phyloP scores from a whole-genome alignment of 768 basidiomycete genomes.

The Macrolepiota fuliginosa region DNA sequence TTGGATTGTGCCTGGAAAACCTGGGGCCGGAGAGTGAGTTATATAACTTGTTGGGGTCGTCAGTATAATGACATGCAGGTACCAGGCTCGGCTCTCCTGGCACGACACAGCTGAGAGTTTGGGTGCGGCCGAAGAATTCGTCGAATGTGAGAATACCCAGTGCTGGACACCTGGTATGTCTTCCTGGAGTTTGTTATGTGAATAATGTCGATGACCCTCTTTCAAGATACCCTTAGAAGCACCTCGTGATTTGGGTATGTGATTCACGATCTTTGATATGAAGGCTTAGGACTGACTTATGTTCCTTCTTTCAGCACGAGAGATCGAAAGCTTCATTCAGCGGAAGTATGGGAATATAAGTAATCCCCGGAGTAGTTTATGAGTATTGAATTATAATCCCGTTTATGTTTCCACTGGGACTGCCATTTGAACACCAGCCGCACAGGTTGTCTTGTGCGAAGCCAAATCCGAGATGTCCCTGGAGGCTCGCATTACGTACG shows the following conservation, averaged over 20 bases:
- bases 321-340: slow-evolving; percentile 8
- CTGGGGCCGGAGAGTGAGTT: slow-evolving; percentile 29
- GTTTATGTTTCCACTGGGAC: no score
- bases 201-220: not conserved
- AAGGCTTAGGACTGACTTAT: slow-evolving; percentile 2
- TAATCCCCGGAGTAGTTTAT: not conserved
- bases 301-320: slow-evolving; percentile 11
- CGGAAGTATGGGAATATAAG: not conserved
- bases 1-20: slow-evolving; percentile 54
- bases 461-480: no score
- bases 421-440: no score
- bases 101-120: slow-evolving; percentile 35
- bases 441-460: no score
- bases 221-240: slow-evolving; percentile 40
- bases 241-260: slow-evolving; percentile 28
- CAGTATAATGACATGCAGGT: slow-evolving; percentile 14
- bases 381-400: not conserved
- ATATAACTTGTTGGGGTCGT: slow-evolving; percentile 15
- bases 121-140: slow-evolving; percentile 40
- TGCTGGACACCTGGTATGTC: slow-evolving; percentile 44
- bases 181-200: not conserved
- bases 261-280: not conserved
- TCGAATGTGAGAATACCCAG: slow-evolving; percentile 36
- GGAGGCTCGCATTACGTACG: no score
- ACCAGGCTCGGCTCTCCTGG: slow-evolving; percentile 26